phyloP scores from a whole-genome alignment of 352 stramenopile species.

The Thraustochytrium sp. region DNA sequence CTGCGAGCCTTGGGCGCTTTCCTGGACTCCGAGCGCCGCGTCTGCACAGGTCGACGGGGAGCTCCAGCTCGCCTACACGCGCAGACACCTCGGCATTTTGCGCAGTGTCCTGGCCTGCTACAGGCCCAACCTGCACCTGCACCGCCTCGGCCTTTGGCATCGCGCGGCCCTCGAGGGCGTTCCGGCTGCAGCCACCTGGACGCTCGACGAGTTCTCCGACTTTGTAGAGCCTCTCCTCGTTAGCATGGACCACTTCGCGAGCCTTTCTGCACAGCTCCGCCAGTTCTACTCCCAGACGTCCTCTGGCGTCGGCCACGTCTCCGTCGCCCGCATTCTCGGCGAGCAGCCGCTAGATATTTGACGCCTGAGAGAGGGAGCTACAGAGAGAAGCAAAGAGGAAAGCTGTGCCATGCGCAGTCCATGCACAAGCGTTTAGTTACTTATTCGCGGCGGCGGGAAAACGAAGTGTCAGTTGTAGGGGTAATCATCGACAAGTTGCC shows the following conservation, averaged over 20 bases:
- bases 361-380: too few species aligned
- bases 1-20: not conserved
- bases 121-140: not conserved
- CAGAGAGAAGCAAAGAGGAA: too few species aligned
- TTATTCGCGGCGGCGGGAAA: too few species aligned
- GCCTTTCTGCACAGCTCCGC: not conserved
- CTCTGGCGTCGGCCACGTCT: not conserved
- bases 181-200: not conserved
- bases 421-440: too few species aligned
- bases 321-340: not conserved
- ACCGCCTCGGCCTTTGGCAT: not conserved
- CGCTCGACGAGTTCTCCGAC: constrained; percentile 2
- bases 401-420: too few species aligned
- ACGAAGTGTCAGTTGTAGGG: too few species aligned
- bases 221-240: constrained; percentile 12
- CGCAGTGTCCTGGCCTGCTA: not conserved
- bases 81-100: not conserved
- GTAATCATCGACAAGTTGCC: too few species aligned
- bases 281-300: not conserved
- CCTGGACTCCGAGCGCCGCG: not conserved
- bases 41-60: not conserved
- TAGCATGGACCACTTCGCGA: not conserved
- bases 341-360: too few species aligned
- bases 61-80: not conserved
- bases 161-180: not conserved